phyloP scores from a whole-genome alignment of 2,329 filamentous ascomycete species.

The Apiospora pterosperma region DNA sequence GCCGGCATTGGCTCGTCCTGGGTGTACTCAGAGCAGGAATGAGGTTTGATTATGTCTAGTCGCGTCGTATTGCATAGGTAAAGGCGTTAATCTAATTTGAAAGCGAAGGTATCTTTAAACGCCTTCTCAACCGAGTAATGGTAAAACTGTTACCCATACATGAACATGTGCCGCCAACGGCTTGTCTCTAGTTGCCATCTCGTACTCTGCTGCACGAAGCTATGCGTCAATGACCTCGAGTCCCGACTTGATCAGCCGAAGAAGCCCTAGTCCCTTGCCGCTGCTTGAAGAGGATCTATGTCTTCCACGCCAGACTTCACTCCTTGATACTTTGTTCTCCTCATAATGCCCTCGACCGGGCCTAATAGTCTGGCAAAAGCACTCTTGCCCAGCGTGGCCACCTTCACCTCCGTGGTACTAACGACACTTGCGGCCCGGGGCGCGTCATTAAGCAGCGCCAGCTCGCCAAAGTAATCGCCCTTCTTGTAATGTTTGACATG shows the following conservation, averaged over 20 bases:
- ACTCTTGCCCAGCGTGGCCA: conserved; percentile 86
- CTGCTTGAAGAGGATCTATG: conserved; percentile 60
- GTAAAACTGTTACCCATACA: neutral
- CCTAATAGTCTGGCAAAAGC: conserved; percentile 92
- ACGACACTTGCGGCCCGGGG: conserved; percentile 88
- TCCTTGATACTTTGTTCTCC: conserved; percentile 65
- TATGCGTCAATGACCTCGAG: neutral
- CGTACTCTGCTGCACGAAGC: neutral
- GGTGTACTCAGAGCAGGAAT: neutral
- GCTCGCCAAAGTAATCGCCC: conserved; percentile 95
- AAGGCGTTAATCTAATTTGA: conserved; percentile 5
- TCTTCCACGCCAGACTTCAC: conserved; percentile 62
- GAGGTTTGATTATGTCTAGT: neutral
- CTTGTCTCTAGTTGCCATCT: neutral
- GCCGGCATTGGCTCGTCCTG: neutral
- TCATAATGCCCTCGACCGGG: conserved; percentile 91
- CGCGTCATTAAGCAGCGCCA: conserved; percentile 89
- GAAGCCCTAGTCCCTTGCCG: conserved; percentile 1
- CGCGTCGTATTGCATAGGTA: neutral
- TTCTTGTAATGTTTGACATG: conserved; percentile 80
- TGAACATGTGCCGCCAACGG: conserved; percentile 3
- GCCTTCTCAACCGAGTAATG: conserved; percentile 2
- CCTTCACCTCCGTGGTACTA: conserved; percentile 83
- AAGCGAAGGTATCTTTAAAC: conserved; percentile 6
- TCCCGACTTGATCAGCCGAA: neutral